Conservation (phyloP, 495 filamentous ascomycete species). For the Aspergillus sclerotioniger region DNA sequence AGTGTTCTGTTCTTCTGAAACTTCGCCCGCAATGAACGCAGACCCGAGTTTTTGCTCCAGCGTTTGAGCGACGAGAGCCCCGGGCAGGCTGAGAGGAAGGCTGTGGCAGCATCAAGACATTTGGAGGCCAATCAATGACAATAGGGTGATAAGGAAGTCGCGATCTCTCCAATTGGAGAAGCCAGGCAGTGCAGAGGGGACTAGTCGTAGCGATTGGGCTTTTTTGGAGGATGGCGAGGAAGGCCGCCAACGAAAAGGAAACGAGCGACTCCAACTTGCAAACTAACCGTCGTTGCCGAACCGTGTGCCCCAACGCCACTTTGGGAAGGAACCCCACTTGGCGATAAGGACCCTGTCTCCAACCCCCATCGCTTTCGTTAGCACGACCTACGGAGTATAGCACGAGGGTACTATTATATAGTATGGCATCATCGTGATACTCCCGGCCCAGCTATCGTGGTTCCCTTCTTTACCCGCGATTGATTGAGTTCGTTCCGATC, state of each 20-base stretch:
- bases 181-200: not conserved
- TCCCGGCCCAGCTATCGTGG: not conserved
- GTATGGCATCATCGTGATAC: not conserved
- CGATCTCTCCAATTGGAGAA: conserved; percentile 18
- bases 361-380: conserved; percentile 3
- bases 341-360: conserved; percentile 3
- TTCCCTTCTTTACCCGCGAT: no score
- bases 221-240: not conserved
- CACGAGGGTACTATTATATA: no score
- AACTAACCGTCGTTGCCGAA: conserved; percentile 4
- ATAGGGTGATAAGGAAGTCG: not conserved
- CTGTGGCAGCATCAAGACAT: conserved; percentile 37
- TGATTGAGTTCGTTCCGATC: no score
- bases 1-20: conserved; percentile 48
- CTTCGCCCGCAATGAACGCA: conserved; percentile 41
- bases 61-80: conserved; percentile 24
- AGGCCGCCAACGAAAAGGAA: not conserved
- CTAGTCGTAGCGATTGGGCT: conserved; percentile 1
- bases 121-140: conserved; percentile 12
- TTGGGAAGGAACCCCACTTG: conserved; percentile 2
- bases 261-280: conserved; percentile 8
- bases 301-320: conserved; percentile 1
- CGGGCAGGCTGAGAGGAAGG: conserved; percentile 25
- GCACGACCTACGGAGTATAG: no score
- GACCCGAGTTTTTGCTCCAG: conserved; percentile 36